These are phyloP conservation scores for Mimosa pudica DNA, from an alignment of 306 rosid species.

Conservation along the genomic window DNA sequence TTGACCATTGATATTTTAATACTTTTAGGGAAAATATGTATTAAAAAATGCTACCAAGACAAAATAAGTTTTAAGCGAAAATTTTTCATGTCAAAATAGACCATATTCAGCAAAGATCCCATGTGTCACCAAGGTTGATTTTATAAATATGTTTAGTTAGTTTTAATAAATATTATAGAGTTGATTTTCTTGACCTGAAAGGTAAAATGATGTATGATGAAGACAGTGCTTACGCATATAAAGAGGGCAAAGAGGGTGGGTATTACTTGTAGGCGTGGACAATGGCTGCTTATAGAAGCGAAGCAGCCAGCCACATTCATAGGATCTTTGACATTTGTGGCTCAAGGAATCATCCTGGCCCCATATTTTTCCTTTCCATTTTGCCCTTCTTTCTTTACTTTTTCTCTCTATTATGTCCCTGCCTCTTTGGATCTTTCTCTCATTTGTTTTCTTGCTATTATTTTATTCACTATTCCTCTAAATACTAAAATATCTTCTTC, in stretches of 20 bases:
- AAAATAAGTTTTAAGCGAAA: too few relatives aligned
- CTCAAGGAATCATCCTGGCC: background rate
- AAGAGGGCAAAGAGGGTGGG: background rate
- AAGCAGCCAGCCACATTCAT: background rate
- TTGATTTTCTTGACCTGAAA: background rate
- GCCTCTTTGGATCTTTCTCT: background rate
- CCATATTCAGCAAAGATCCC: background rate
- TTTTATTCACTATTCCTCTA: background rate
- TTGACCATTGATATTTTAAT: too few relatives aligned
- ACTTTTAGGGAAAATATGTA: too few relatives aligned
- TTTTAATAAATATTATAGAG: background rate
- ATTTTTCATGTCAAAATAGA: too few relatives aligned
- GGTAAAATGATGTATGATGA: background rate
- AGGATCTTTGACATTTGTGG: background rate
- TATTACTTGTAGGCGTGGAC: background rate
- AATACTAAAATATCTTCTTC: background rate
- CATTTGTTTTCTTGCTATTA: background rate
- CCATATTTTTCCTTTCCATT: background rate
- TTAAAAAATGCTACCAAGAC: too few relatives aligned
- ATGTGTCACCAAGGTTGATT: background rate
- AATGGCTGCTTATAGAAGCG: background rate
- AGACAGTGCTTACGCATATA: background rate
- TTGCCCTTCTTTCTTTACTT: background rate
- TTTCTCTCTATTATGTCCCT: background rate
- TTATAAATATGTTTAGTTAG: background rate